Evolutionary conservation across 192 early-diverging fungal species (phyloP).

Genomic region (Podila horticola): DNA sequence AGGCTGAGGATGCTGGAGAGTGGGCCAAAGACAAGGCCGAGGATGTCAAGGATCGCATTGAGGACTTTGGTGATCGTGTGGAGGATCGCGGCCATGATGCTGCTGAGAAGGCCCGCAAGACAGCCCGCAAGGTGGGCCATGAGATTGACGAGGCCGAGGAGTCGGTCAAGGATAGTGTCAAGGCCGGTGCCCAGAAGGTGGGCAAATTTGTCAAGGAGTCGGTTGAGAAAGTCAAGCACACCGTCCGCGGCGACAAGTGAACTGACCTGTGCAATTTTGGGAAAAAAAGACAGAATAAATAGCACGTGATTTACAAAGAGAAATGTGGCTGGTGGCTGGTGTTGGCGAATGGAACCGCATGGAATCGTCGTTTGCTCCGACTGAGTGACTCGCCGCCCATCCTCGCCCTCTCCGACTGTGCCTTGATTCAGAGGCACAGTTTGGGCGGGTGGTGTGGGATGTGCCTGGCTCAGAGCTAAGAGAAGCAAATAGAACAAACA

Average conservation of each 20-base stretch:
- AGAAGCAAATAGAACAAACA: constrained; percentile 9
- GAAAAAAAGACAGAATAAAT: too few relatives aligned
- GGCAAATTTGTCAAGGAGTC: constrained; percentile 29
- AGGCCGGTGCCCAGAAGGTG: constrained; percentile 34
- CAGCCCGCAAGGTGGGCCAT: background rate
- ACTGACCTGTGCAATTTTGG: too few relatives aligned
- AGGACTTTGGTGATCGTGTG: background rate
- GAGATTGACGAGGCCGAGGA: constrained; percentile 9
- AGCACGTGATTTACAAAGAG: background rate
- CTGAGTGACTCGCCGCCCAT: too few relatives aligned
- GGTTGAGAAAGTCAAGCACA: constrained; percentile 33
- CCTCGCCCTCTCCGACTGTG: too few relatives aligned
- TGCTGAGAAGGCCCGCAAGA: background rate
- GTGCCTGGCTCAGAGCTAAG: constrained; percentile 4
- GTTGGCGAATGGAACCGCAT: too few relatives aligned
- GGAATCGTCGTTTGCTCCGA: too few relatives aligned
- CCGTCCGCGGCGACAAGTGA: constrained; percentile 3
- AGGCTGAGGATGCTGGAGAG: background rate
- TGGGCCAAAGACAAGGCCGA: constrained; percentile 5
- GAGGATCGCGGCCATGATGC: background rate
- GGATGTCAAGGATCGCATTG: background rate
- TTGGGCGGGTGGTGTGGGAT: too few relatives aligned
- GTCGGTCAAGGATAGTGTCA: constrained; percentile 10
- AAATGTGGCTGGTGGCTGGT: background rate
- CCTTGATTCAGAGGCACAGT: too few relatives aligned